Conservation (phyloP, 805 yeast species). For the Danielia oregonensis region DNA sequence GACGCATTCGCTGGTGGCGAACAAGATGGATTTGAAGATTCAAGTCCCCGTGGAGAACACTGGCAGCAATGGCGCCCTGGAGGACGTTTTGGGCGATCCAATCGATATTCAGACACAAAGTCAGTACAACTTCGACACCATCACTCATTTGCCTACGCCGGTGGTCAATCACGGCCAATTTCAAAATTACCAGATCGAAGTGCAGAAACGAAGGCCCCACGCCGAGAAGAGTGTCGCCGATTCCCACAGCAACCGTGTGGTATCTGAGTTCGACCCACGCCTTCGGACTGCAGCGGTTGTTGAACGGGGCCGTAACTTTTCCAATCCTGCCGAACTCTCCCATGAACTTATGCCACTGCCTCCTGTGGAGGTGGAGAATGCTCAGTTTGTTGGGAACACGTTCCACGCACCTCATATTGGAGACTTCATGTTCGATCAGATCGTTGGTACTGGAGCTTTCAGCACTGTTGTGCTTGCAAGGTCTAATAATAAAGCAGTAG, state of each 20-base stretch:
- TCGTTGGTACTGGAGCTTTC: slow-evolving; percentile 67
- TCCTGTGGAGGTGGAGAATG: slow-evolving; percentile 7
- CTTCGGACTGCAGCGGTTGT: slow-evolving; percentile 1
- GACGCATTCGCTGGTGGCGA: no score
- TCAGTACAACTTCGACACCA: slow-evolving; percentile 24
- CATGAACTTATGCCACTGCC: slow-evolving; percentile 10
- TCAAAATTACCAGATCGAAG: slow-evolving; percentile 3
- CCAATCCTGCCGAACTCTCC: slow-evolving; percentile 7
- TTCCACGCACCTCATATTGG: slow-evolving; percentile 10
- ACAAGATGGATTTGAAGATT: no score
- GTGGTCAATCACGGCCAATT: slow-evolving; percentile 17
- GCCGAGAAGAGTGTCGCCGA: no score
- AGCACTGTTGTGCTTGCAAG: slow-evolving; percentile 56
- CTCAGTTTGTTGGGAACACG: slow-evolving; percentile 1
- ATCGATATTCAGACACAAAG: no score
- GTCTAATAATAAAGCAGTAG: slow-evolving; percentile 36
- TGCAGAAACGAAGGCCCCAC: slow-evolving; percentile 6
- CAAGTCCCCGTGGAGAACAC: not conserved
- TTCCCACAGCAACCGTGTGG: slow-evolving; percentile 8
- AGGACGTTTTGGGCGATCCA: no score
- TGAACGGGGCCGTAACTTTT: slow-evolving; percentile 7
- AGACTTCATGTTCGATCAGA: slow-evolving; percentile 9
- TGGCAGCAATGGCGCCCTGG: not conserved
- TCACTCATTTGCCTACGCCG: slow-evolving; percentile 48
- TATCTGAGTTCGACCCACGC: slow-evolving; percentile 10